Conservation (phyloP, 2,329 filamentous ascomycete species). For the Phyllosticta citriasiana region DNA sequence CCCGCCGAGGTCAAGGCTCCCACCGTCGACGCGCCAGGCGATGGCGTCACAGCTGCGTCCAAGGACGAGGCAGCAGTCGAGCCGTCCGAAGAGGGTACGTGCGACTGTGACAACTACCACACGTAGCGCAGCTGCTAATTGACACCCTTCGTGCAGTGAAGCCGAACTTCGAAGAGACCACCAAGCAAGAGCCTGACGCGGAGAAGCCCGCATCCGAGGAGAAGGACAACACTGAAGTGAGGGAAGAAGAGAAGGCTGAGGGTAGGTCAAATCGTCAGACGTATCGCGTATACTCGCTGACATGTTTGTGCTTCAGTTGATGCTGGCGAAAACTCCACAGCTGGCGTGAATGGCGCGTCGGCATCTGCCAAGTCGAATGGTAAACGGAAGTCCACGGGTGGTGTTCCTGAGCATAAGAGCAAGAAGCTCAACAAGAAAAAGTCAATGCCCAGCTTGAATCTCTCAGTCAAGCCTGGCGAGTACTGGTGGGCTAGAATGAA, state of each 20-base stretch:
- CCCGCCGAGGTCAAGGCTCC: constrained; percentile 16
- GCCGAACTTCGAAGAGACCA: not conserved
- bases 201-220: constrained; percentile 5
- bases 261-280: constrained; percentile 13
- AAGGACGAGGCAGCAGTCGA: constrained; percentile 21
- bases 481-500: constrained; percentile 90
- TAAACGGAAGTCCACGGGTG: constrained; percentile 63
- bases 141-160: not conserved
- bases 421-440: constrained; percentile 84
- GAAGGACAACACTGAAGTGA: not conserved
- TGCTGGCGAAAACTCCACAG: constrained; percentile 27
- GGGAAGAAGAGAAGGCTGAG: constrained; percentile 17
- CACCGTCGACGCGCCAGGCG: constrained; percentile 19
- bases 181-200: constrained; percentile 2
- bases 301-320: constrained; percentile 17
- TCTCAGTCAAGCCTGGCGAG: constrained; percentile 81
- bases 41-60: constrained; percentile 20
- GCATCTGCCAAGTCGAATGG: constrained; percentile 33
- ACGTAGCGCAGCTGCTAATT: not conserved
- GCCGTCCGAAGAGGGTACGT: constrained; percentile 22
- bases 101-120: not conserved
- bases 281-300: not conserved
- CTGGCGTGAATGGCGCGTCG: constrained; percentile 42
- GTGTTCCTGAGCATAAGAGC: constrained; percentile 54
- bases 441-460: constrained; percentile 55